These are phyloP conservation scores for Phycomyces nitens DNA, from an alignment of 192 early-diverging fungal genomes.

Conservation along the genomic window DNA sequence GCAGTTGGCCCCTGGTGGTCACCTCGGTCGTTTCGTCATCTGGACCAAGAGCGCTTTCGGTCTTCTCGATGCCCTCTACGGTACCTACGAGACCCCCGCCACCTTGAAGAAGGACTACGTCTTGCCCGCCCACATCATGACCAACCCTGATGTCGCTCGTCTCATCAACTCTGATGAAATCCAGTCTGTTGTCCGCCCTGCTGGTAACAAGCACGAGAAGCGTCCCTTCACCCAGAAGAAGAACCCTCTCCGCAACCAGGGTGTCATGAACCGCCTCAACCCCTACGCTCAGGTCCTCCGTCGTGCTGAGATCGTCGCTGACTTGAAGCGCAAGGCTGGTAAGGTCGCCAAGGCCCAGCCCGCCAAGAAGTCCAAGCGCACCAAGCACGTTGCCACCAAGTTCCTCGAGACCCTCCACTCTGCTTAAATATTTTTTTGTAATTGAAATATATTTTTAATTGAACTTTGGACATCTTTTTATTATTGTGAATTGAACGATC, in stretches of 20 bases:
- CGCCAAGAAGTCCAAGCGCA: slow-evolving; percentile 22
- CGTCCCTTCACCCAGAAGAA: slow-evolving; percentile 97
- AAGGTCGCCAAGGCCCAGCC: slow-evolving; percentile 48
- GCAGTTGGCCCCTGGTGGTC: slow-evolving; percentile 98
- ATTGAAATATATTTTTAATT: not conserved
- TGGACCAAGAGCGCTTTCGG: slow-evolving; percentile 94
- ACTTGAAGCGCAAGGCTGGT: slow-evolving; percentile 50
- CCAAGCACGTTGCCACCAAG: slow-evolving; percentile 29
- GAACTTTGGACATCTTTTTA: not conserved
- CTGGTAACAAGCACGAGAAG: slow-evolving; percentile 75
- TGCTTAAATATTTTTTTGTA: slow-evolving; percentile 17
- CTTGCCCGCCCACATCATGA: slow-evolving; percentile 82
- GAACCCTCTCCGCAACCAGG: slow-evolving; percentile 96
- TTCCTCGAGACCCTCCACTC: slow-evolving; percentile 37
- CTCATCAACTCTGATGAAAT: slow-evolving; percentile 97
- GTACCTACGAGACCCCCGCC: slow-evolving; percentile 75
- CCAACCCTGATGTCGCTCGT: slow-evolving; percentile 93
- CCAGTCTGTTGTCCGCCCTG: slow-evolving; percentile 88
- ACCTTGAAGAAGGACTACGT: slow-evolving; percentile 86
- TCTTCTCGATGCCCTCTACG: slow-evolving; percentile 90
- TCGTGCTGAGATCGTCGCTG: slow-evolving; percentile 66
- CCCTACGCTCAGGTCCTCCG: slow-evolving; percentile 93
- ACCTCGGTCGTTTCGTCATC: slow-evolving; percentile 99
- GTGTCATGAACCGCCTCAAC: slow-evolving; percentile 94
- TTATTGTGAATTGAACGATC: no score